A percentile compares a stretch with the other conserved stretches of the same genome.
Conservation (phyloP, 768 basidiomycete genomes). For the Kwoniella europaea region DNA sequence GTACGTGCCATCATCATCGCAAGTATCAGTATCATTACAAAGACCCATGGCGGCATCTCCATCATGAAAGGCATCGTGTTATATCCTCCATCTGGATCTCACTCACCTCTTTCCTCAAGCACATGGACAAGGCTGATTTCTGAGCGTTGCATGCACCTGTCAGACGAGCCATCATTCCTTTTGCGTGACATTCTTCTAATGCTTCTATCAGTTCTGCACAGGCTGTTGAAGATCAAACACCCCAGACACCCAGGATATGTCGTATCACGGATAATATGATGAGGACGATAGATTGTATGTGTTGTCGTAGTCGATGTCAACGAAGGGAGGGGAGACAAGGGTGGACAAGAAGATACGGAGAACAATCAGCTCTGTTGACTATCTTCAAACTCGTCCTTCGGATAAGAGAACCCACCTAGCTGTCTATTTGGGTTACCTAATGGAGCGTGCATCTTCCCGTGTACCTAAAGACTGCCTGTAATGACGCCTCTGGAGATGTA, state of each 20-base stretch:
- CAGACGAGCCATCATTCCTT: conserved; percentile 42
- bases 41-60: too few relatives aligned
- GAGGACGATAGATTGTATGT: neutral
- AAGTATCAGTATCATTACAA: neutral
- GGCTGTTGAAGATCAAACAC: conserved; percentile 21
- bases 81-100: too few relatives aligned
- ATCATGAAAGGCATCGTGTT: too few relatives aligned
- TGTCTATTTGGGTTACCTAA: conserved; percentile 43
- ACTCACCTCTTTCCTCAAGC: conserved; percentile 54
- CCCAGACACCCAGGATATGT: too few relatives aligned
- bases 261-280: neutral
- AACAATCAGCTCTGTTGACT: too few relatives aligned
- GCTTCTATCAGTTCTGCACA: conserved; percentile 54
- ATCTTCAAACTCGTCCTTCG: too few relatives aligned
- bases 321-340: neutral
- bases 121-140: conserved; percentile 45
- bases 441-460: conserved; percentile 43
- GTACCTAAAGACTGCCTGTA: too few relatives aligned
- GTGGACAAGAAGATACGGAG: neutral
- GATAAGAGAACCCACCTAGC: conserved; percentile 32
- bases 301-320: too few relatives aligned
- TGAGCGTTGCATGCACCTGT: conserved; percentile 50
- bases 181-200: conserved; percentile 52
- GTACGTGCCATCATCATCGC: too few relatives aligned
- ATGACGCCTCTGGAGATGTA: neutral